Conservation (phyloP, 2,329 filamentous ascomycete genomes). For the Talaromyces atroroseus region DNA sequence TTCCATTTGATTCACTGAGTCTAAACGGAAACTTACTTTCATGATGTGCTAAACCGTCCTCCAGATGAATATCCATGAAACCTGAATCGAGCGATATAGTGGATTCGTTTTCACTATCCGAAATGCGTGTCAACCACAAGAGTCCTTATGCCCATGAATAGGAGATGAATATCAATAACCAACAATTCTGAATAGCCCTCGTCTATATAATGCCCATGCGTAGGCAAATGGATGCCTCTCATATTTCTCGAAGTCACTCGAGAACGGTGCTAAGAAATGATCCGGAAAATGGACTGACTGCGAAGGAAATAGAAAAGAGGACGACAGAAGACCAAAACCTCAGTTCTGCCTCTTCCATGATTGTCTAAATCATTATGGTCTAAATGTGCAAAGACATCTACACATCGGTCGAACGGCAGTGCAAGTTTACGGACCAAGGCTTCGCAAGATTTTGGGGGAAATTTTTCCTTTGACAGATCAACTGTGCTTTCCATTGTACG, state of each 20-base stretch:
- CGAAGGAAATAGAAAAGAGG: neutral
- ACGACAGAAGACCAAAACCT: neutral
- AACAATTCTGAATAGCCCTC: slow-evolving; percentile 12
- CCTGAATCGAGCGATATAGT: slow-evolving; percentile 20
- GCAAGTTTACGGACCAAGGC: neutral
- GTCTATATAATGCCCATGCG: neutral
- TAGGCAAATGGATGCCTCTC: neutral
- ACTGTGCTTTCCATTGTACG: neutral
- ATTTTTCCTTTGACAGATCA: neutral
- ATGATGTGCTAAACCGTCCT: slow-evolving; percentile 21
- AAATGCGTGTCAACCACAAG: neutral
- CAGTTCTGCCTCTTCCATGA: neutral
- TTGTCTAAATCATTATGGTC: neutral
- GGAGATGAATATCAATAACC: neutral
- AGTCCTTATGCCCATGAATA: neutral
- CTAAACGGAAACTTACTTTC: slow-evolving; percentile 5
- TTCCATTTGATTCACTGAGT: neutral
- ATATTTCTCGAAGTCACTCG: neutral
- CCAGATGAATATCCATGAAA: slow-evolving; percentile 18
- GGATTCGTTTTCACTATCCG: slow-evolving; percentile 5
- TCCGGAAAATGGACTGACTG: neutral
- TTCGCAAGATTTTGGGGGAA: neutral
- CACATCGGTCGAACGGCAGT: neutral
- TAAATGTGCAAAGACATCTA: neutral
- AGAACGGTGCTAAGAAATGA: neutral